A percentile compares a stretch with the other conserved stretches of the same genome.
phyloP scores from a whole-genome alignment of 1,284 basidiomycete genomes.

The Trametes sp. region DNA sequence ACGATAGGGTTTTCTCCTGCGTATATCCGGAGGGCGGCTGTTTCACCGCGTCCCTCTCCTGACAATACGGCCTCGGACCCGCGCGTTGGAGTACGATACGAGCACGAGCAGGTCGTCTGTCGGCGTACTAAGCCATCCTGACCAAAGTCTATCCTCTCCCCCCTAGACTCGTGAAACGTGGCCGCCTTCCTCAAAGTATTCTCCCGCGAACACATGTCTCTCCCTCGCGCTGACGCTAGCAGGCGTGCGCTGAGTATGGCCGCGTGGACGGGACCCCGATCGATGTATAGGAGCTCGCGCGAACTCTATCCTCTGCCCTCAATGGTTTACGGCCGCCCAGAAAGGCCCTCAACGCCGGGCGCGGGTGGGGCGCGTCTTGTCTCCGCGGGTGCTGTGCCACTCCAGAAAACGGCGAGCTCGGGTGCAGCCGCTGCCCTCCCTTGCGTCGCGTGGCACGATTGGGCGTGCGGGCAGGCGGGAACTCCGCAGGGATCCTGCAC shows the following conservation, averaged over 20 bases:
- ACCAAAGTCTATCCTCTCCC: not conserved
- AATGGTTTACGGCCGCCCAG: not conserved
- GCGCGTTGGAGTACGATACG: not conserved
- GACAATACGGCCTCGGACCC: not conserved
- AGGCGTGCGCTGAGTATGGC: not conserved
- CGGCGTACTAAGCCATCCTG: not conserved
- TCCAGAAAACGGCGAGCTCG: constrained; percentile 1
- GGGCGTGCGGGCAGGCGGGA: not conserved
- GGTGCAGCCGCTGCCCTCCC: not conserved
- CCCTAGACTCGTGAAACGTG: not conserved
- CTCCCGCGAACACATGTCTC: constrained; percentile 11
- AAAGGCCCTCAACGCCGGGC: constrained; percentile 15
- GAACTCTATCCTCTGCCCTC: constrained; percentile 10
- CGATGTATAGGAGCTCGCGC: constrained; percentile 13
- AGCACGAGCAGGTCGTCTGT: not conserved
- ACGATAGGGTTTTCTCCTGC: too few relatives aligned
- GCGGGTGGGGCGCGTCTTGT: constrained; percentile 18
- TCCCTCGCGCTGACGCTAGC: not conserved
- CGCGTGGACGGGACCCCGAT: constrained; percentile 10
- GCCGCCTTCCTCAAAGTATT: constrained; percentile 1
- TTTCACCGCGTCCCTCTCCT: not conserved
- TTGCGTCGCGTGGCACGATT: constrained; percentile 6
- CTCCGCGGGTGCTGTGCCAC: constrained; percentile 12
- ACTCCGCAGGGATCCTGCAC: constrained; percentile 2
- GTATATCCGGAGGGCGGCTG: not conserved